Evolutionary conservation across 2,329 filamentous ascomycete genomes (phyloP), one percentile per base, ranked within the genome.

Genomic region (Nemania bipapillata): DNA sequence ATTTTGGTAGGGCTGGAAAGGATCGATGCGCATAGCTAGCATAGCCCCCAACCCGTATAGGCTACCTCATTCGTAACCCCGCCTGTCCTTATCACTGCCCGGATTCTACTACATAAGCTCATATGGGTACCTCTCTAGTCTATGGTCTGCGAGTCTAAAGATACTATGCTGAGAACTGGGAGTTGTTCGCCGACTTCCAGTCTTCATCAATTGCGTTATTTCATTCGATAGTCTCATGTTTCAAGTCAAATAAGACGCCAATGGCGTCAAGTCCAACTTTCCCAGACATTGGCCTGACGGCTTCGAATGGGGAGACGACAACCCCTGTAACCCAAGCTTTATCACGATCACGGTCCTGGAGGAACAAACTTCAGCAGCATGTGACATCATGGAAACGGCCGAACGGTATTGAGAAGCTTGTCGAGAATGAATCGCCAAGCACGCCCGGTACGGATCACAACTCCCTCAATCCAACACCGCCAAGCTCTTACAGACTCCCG

Each of bases 41-140:
- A 56, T n/a, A 30, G 26, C 6, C 24, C 49, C 55, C 37, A 57
- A 22, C 22, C n/a, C 5, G n/a, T 47, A 28, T 37, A 54, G 63
- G 63, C 5, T 59, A 17, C 55, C 63, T 65, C 63, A 60, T 3
- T 59, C 63, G 47, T 47, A 65, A 58, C 63, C 63, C 63, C 63
- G 63, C 63, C 32, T 47, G 47, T 37, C 32, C 22, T 20, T 32
- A 15, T 32, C 26, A 4, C 45, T 47, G 20, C 9, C 11, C 4
- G 26, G 3, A 32, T n/a, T 17, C 15, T 32, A 32, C 30, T 32
- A 32, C 30, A 4, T 45, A 6, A 6, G 17, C 20, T 45, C 40
- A n/a, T 20, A 45, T 45, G 40, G 17, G 40, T 45, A 60, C 30
- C 4, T 32, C 30, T 32, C 30, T 4, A 9, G 4, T 9, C 30